Conservation (phyloP, 2,329 filamentous ascomycete species). For the Fusarium sarcochroum region DNA sequence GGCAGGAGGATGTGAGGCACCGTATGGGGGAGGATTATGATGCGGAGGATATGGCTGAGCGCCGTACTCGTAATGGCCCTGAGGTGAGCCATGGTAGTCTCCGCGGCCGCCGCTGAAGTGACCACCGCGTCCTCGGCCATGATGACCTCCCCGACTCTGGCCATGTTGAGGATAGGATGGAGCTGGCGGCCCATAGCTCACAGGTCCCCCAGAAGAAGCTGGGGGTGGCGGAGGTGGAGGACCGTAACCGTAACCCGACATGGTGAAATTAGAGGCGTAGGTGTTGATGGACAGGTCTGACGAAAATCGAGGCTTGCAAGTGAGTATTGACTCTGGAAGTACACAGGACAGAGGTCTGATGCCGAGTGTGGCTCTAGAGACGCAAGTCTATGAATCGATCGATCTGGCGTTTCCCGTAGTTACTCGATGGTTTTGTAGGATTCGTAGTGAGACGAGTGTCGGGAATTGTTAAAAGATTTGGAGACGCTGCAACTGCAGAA, state of each 20-base stretch:
- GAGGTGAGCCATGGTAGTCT: constrained; percentile 58
- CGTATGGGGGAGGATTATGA: constrained; percentile 51
- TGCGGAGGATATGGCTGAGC: constrained; percentile 56
- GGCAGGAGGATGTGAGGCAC: constrained; percentile 54
- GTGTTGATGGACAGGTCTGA: neutral
- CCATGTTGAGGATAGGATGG: constrained; percentile 57
- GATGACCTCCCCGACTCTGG: constrained; percentile 55
- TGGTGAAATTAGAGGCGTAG: constrained; percentile 40
- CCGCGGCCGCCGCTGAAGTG: constrained; percentile 56
- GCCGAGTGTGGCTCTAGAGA: neutral
- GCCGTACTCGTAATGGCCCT: constrained; percentile 60
- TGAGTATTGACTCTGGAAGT: neutral
- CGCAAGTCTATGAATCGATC: neutral
- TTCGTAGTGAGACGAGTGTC: constrained; percentile 7
- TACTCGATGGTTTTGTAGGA: neutral
- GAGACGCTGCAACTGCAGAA: neutral
- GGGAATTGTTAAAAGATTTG: constrained; percentile 6
- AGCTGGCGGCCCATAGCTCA: constrained; percentile 58
- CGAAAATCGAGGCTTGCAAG: constrained; percentile 1
- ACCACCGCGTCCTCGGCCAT: constrained; percentile 57
- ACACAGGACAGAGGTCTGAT: neutral
- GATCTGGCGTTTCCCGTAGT: neutral
- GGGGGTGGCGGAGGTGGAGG: constrained; percentile 66
- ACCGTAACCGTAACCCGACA: constrained; percentile 69
- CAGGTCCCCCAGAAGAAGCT: constrained; percentile 50